Evolutionary conservation across 1,284 basidiomycete species (phyloP), one percentile per base, ranked within the genome.

Genomic region (Sanguinoderma infundibulare): DNA sequence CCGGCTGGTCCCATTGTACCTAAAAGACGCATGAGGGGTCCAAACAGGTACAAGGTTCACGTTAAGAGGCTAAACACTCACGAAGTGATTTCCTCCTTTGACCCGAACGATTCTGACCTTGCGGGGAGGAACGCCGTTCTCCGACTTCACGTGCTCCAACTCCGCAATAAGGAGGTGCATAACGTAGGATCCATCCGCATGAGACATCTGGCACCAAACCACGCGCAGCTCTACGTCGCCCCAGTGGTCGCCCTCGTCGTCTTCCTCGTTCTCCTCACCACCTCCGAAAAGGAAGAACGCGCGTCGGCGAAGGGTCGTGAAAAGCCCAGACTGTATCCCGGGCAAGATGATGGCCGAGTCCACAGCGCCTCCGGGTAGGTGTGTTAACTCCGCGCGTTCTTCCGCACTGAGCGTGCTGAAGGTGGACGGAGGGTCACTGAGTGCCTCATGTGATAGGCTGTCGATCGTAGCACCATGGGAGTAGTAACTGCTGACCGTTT

Each of bases 391-490:
- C 36, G 54, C 44, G 30, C 50, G 60, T 12, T 66, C 61, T 17
- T 66, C 67, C 2, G 38, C 47, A 4, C 64, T 56, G 58, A 70
- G 64, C 1, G 40, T 58, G 2, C 54, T 24, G 17, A 68, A 24
- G 0, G 67, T 68, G 1, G 67, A 59, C 0, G 56, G 55, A 4
- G 69, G 67, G 5, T 58, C 32, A 5, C 20, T 4, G 17, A 62
- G 57, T 2, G 63, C 22, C 2, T n/a, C 56, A 34, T 59, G 53
- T 5, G 59, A 57, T 24, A 65, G 46, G 1, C 49, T 57, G 20
- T 57, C 60, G 5, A 52, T 39, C 1, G 60, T 57, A 32, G 65
- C 62, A 4, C 69, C 69, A 44, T 74, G 72, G 1, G 42, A n/a
- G 65, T 65, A 74, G 55, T 73, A 51, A 24, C 51, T n/a, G 20